A percentile compares a stretch with the other conserved stretches of the same genome.
Conservation (phyloP, 495 filamentous ascomycete species). For the Durotheca rogersii region DNA sequence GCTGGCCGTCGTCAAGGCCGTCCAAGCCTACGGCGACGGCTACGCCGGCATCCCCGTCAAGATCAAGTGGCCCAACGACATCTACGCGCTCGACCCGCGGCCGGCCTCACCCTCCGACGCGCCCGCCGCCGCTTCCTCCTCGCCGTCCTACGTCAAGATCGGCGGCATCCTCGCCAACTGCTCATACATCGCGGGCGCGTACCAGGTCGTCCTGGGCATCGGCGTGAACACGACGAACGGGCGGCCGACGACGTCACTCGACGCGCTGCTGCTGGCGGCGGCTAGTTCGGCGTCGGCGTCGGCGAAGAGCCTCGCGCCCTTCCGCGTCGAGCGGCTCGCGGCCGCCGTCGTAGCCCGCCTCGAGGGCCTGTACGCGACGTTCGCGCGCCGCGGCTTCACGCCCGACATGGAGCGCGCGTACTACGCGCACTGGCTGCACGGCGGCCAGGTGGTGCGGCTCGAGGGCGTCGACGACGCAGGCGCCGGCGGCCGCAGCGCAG, state of each 20-base stretch:
- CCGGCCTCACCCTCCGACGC: too few relatives aligned
- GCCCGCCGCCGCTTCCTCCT: too few relatives aligned
- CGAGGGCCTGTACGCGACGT: slow-evolving; percentile 73
- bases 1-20: slow-evolving; percentile 83
- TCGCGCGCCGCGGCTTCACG: slow-evolving; percentile 72
- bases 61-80: slow-evolving; percentile 97
- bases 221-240: slow-evolving; percentile 87
- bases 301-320: slow-evolving; percentile 53
- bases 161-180: slow-evolving; percentile 93
- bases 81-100: slow-evolving; percentile 77
- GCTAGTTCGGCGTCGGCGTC: too few relatives aligned
- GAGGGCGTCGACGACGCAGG: slow-evolving; percentile 77
- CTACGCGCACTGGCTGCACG: slow-evolving; percentile 87
- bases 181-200: slow-evolving; percentile 71
- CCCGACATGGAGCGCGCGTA: slow-evolving; percentile 71
- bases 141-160: slow-evolving; percentile 79
- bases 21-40: slow-evolving; percentile 69
- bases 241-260: slow-evolving; percentile 83
- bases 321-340: slow-evolving; percentile 78
- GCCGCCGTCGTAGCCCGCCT: slow-evolving; percentile 80
- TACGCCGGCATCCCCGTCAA: slow-evolving; percentile 77
- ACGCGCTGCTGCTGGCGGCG: slow-evolving; percentile 64
- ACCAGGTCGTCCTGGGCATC: slow-evolving; percentile 85
- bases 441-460: slow-evolving; percentile 83
- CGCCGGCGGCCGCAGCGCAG: too few relatives aligned